These are phyloP conservation scores for Fusarium anthophilum DNA, from an alignment of 2,329 filamentous ascomycete species.

Conservation along the genomic window DNA sequence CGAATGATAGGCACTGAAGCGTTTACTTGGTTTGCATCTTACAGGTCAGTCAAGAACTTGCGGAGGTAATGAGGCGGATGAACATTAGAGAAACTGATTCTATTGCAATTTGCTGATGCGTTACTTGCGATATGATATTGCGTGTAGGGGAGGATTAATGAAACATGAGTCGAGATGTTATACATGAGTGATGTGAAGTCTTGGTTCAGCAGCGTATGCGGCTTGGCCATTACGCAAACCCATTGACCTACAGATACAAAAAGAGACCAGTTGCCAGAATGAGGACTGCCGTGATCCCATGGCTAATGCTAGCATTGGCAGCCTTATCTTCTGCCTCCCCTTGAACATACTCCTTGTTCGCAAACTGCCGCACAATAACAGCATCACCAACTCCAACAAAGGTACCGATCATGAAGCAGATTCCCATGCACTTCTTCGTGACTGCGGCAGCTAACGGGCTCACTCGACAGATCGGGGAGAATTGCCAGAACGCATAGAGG, in stretches of 20 bases:
- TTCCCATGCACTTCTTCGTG: constrained; percentile 14
- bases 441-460: constrained; percentile 2
- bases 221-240: neutral
- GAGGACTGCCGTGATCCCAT: constrained; percentile 4
- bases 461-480: constrained; percentile 11
- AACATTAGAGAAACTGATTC: neutral
- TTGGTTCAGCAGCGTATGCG: neutral
- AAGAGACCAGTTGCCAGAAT: constrained; percentile 24
- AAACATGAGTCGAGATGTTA: neutral
- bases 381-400: constrained; percentile 26
- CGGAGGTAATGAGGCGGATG: neutral
- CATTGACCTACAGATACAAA: neutral
- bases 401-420: constrained; percentile 22
- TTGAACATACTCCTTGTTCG: constrained; percentile 9
- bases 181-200: neutral
- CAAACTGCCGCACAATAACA: constrained; percentile 14
- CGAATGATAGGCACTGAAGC: constrained; percentile 6
- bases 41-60: fast-evolving
- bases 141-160: neutral
- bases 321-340: constrained; percentile 10
- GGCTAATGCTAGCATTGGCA: constrained; percentile 10
- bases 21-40: neutral
- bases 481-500: constrained; percentile 27
- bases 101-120: neutral
- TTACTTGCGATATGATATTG: neutral